phyloP scores from a whole-genome alignment of 148 eudicot genomes.

The Gaultheria prostrata region DNA sequence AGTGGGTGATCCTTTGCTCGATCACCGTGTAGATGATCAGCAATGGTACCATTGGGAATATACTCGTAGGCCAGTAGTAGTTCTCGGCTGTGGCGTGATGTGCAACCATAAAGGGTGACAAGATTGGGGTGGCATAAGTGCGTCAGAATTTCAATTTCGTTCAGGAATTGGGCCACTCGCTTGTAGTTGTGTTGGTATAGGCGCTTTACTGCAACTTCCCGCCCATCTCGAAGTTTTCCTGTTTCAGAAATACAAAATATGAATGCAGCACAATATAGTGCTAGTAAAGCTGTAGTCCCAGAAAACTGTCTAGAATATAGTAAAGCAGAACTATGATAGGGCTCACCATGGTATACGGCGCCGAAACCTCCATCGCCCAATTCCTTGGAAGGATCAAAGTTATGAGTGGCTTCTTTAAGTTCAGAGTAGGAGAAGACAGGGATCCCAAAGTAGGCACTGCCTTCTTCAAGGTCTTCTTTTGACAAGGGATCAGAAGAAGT shows the following conservation, averaged over 20 bases:
- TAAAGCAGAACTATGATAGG: not conserved
- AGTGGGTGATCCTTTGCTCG: constrained; percentile 25
- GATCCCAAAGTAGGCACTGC: no score
- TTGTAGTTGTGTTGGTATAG: not conserved
- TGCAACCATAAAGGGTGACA: constrained; percentile 12
- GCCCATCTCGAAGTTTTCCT: constrained; percentile 5
- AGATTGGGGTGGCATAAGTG: not conserved
- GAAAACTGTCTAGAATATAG: no score
- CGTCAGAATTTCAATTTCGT: not conserved
- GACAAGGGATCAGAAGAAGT: not conserved
- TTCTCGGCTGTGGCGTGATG: constrained; percentile 5
- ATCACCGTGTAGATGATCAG: constrained; percentile 24
- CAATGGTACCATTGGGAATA: constrained; percentile 10
- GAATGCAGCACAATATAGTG: no score
- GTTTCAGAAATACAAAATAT: not conserved
- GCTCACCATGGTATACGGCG: constrained; percentile 44
- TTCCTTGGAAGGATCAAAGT: no score
- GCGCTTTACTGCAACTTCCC: constrained; percentile 12
- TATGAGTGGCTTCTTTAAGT: no score
- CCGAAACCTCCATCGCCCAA: constrained; percentile 30
- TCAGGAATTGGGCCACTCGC: constrained; percentile 5
- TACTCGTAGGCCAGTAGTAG: constrained; percentile 11
- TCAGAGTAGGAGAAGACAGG: no score
- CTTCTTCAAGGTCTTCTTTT: constrained; percentile 4
- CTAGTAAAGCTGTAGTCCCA: no score